Percentiles rank a stretch among this genome's conserved stretches.
phyloP scores from a whole-genome alignment of 305 asterid genomes.

The Rubia occidens region DNA sequence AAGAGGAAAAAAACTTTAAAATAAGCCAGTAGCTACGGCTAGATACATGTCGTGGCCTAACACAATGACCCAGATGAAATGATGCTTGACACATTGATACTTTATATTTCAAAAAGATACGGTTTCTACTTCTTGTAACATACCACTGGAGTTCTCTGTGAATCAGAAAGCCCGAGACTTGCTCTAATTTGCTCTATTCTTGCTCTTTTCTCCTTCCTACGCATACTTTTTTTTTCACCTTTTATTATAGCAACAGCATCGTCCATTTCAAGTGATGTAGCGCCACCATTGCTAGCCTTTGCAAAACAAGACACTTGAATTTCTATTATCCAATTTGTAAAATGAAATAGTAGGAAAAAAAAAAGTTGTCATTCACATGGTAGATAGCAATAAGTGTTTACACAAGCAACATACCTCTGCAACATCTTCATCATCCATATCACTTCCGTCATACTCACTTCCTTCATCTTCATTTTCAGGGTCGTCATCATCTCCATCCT shows the following conservation, averaged over 20 bases:
- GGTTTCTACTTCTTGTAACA: neutral
- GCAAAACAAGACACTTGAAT: slow-evolving; percentile 11
- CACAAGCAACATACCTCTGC: slow-evolving; percentile 42
- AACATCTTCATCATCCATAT: slow-evolving; percentile 50
- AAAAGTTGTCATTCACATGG: slow-evolving; percentile 5
- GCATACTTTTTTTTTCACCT: slow-evolving; percentile 71
- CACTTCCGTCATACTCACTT: slow-evolving; percentile 56
- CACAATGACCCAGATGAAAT: slow-evolving; percentile 7
- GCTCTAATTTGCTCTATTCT: slow-evolving; percentile 93
- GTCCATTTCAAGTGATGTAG: slow-evolving; percentile 47
- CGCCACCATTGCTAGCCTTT: slow-evolving; percentile 40
- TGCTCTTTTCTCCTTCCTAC: slow-evolving; percentile 79
- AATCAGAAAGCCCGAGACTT: slow-evolving; percentile 94
- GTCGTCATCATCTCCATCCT: slow-evolving; percentile 54
- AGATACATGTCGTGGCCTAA: neutral
- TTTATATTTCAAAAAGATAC: neutral
- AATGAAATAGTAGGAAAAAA: slow-evolving; percentile 1
- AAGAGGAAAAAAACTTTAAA: neutral
- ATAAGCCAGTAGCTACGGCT: neutral
- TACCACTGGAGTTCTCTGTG: slow-evolving; percentile 93
- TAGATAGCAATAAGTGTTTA: slow-evolving; percentile 14
- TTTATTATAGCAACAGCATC: slow-evolving; percentile 83
- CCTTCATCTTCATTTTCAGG: slow-evolving; percentile 44
- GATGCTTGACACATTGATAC: neutral
- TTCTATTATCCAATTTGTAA: neutral